Evolutionary conservation across 2,329 filamentous ascomycete species (phyloP).

Genomic region (Alternaria ventricosa): DNA sequence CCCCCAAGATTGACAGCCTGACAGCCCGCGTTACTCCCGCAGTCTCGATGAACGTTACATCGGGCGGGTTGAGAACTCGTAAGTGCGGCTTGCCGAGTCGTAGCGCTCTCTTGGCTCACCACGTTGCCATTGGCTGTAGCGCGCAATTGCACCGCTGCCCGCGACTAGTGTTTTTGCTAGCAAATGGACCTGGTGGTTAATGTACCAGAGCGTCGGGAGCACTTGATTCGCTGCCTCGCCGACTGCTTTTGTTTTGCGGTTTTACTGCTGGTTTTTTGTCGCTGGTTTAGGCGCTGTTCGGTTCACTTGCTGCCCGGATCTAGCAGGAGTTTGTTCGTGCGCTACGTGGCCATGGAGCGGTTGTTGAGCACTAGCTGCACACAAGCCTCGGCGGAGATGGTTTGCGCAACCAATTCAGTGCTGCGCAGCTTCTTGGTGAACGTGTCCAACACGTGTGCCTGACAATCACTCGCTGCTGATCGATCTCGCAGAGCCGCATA

Average conservation of each 20-base stretch:
- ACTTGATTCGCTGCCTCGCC: slow-evolving; percentile 27
- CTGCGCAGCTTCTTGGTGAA: background rate
- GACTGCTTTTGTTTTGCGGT: slow-evolving; percentile 13
- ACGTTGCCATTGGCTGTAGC: slow-evolving; percentile 17
- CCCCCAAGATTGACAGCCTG: slow-evolving; percentile 9
- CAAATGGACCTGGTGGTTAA: slow-evolving; percentile 13
- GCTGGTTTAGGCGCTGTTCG: slow-evolving; percentile 9
- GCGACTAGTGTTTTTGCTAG: slow-evolving; percentile 14
- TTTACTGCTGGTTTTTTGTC: slow-evolving; percentile 2
- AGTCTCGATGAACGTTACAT: slow-evolving; percentile 18
- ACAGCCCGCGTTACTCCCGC: slow-evolving; percentile 17
- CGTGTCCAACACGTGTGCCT: slow-evolving; percentile 12
- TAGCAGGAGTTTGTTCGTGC: slow-evolving; percentile 6
- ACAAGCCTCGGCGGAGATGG: background rate
- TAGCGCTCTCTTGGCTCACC: background rate
- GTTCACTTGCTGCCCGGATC: slow-evolving; percentile 11
- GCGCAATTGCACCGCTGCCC: slow-evolving; percentile 20
- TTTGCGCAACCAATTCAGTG: background rate
- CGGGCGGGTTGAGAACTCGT: slow-evolving; percentile 11
- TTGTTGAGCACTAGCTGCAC: slow-evolving; percentile 1
- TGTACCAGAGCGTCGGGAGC: slow-evolving; percentile 17
- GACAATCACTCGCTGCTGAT: slow-evolving; percentile 8
- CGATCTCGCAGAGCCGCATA: slow-evolving; percentile 27
- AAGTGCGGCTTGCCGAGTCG: slow-evolving; percentile 9
- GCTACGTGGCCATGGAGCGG: background rate